Evolutionary conservation across 106 monocot species (phyloP).

Genomic region (Allium fistulosum): DNA sequence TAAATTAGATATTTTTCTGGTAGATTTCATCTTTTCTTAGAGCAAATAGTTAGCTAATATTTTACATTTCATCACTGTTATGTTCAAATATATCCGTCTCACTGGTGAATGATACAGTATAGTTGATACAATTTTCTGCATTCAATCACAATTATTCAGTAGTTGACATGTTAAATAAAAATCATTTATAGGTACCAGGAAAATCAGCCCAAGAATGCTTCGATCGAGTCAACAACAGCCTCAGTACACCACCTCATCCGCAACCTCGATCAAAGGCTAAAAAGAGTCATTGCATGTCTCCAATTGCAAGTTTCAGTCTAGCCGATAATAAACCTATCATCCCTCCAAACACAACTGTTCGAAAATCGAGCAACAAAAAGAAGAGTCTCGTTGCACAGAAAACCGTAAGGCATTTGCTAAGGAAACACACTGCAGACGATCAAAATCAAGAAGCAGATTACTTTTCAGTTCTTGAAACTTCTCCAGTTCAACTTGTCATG

Average conservation of each 20-base stretch:
- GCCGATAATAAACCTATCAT: constrained; percentile 10
- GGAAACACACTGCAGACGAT: constrained; percentile 28
- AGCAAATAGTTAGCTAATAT: no score
- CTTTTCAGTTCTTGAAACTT: constrained; percentile 53
- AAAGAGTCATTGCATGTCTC: constrained; percentile 19
- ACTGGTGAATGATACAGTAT: no score
- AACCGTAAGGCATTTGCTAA: constrained; percentile 46
- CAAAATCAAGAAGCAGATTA: constrained; percentile 41
- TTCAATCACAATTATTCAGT: no score
- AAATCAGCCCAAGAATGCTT: constrained; percentile 66
- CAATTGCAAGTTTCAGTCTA: constrained; percentile 24
- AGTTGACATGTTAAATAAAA: no score
- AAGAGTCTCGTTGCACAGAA: constrained; percentile 42
- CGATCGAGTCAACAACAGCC: constrained; percentile 38
- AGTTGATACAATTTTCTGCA: no score
- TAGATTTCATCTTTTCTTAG: no score
- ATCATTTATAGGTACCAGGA: constrained; percentile 48
- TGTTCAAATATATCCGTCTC: no score
- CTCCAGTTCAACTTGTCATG: constrained; percentile 11
- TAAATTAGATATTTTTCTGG: no score
- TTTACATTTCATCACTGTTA: no score
- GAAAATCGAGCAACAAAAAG: constrained; percentile 26
- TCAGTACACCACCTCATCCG: constrained; percentile 38
- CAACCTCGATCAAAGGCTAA: constrained; percentile 24
- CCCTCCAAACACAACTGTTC: neutral